Conservation (phyloP, 495 filamentous ascomycete species). For the Aspergillus cristatus region DNA sequence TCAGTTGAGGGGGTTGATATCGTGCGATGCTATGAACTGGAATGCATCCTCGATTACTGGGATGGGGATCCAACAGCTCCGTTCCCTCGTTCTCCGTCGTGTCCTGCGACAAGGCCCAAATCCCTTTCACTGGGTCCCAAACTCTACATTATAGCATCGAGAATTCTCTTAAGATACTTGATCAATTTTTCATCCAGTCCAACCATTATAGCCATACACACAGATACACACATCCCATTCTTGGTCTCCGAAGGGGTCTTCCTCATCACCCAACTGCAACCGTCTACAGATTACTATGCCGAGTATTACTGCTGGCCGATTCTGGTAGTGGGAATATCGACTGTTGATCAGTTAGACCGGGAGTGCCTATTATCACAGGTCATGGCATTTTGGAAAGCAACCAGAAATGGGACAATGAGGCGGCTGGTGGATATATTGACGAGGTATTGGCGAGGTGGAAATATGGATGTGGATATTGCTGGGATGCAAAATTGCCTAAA, state of each 20-base stretch:
- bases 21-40: slow-evolving; percentile 1
- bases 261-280: slow-evolving; percentile 7
- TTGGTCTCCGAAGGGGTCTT: slow-evolving; percentile 8
- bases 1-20: neutral
- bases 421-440: slow-evolving; percentile 9
- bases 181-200: neutral
- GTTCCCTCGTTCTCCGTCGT: neutral
- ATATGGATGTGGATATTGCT: too few species aligned
- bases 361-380: slow-evolving; percentile 10
- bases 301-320: slow-evolving; percentile 23
- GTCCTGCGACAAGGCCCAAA: neutral
- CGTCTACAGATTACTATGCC: slow-evolving; percentile 14
- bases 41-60: slow-evolving; percentile 2
- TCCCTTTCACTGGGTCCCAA: slow-evolving; percentile 5
- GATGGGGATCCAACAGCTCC: neutral
- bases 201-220: neutral
- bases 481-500: too few species aligned
- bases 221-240: neutral
- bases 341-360: slow-evolving; percentile 1
- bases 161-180: slow-evolving; percentile 8
- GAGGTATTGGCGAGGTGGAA: neutral
- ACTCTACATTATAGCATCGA: slow-evolving; percentile 10
- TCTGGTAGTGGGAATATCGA: slow-evolving; percentile 5
- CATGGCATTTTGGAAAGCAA: slow-evolving; percentile 9
- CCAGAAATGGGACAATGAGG: slow-evolving; percentile 17